Percentiles rank a stretch among this genome's conserved stretches.
Conservation (phyloP, 2,329 filamentous ascomycete genomes). For the Chaetomium olivaceum region DNA sequence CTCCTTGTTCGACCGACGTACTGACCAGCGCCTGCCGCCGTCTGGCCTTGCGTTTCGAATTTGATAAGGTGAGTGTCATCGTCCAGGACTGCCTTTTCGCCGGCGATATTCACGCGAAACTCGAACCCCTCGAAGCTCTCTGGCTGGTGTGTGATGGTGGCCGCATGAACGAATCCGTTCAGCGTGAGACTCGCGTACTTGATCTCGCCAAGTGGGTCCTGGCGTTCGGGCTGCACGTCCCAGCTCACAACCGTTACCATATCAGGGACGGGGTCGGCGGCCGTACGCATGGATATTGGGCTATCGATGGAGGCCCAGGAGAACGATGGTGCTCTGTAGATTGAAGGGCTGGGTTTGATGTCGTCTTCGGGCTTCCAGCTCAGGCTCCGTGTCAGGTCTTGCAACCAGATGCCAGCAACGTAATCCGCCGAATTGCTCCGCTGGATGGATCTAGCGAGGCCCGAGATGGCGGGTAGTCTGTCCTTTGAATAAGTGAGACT, state of each 20-base stretch:
- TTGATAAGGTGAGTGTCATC: neutral
- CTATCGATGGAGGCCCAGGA: neutral
- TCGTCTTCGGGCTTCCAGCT: neutral
- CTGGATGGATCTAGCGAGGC: neutral
- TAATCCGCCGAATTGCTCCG: neutral
- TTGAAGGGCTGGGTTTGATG: neutral
- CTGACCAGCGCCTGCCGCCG: neutral
- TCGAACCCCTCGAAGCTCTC: neutral
- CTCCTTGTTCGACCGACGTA: neutral
- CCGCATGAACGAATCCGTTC: neutral
- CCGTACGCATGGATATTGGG: neutral
- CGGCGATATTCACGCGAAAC: neutral
- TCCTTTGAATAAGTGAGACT: neutral
- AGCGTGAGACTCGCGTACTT: neutral
- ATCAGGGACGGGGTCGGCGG: neutral
- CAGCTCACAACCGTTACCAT: neutral
- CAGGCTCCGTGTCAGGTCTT: neutral
- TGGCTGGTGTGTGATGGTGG: neutral
- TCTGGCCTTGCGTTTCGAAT: neutral
- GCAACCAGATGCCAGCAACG: neutral
- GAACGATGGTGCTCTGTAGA: neutral
- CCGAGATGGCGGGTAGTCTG: neutral
- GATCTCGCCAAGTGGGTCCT: neutral
- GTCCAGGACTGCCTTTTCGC: neutral
- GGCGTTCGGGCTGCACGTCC: neutral